Evolutionary conservation across 208 protist genomes (phyloP).

Genomic region (Leishmania arabica): DNA sequence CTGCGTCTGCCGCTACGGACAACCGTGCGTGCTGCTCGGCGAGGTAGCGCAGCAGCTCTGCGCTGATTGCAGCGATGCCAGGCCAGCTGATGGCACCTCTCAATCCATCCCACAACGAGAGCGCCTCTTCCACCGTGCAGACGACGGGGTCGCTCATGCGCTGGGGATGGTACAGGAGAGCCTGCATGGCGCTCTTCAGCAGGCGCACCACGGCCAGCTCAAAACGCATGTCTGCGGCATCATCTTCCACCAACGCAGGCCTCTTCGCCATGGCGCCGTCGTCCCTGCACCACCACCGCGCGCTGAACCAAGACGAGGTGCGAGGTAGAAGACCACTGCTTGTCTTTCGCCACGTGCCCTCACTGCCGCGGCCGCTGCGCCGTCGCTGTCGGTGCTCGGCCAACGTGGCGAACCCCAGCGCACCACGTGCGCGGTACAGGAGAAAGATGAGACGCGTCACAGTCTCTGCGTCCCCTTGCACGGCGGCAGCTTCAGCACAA

Average conservation of each 20-base stretch:
- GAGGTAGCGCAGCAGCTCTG: slow-evolving; percentile 42
- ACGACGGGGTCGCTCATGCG: slow-evolving; percentile 6
- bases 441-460: slow-evolving; percentile 75
- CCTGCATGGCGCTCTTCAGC: slow-evolving; percentile 59
- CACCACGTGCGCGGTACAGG: slow-evolving; percentile 53
- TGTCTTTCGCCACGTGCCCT: not conserved
- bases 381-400: slow-evolving; percentile 28
- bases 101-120: slow-evolving; percentile 42
- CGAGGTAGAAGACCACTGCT: slow-evolving; percentile 1
- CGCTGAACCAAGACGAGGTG: slow-evolving; percentile 6
- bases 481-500: slow-evolving; percentile 64
- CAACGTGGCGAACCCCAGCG: slow-evolving; percentile 29
- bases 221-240: slow-evolving; percentile 29
- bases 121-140: slow-evolving; percentile 35
- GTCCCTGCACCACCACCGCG: slow-evolving; percentile 9
- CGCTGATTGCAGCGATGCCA: slow-evolving; percentile 37
- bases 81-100: slow-evolving; percentile 39
- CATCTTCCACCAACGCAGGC: not conserved
- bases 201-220: slow-evolving; percentile 49
- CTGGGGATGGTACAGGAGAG: slow-evolving; percentile 32
- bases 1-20: not conserved
- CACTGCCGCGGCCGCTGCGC: not conserved
- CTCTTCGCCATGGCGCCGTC: not conserved
- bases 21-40: slow-evolving; percentile 13
- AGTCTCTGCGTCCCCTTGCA: slow-evolving; percentile 55